phyloP scores from a whole-genome alignment of 2,329 filamentous ascomycete genomes.

The Rhexocercosporidium sp. region DNA sequence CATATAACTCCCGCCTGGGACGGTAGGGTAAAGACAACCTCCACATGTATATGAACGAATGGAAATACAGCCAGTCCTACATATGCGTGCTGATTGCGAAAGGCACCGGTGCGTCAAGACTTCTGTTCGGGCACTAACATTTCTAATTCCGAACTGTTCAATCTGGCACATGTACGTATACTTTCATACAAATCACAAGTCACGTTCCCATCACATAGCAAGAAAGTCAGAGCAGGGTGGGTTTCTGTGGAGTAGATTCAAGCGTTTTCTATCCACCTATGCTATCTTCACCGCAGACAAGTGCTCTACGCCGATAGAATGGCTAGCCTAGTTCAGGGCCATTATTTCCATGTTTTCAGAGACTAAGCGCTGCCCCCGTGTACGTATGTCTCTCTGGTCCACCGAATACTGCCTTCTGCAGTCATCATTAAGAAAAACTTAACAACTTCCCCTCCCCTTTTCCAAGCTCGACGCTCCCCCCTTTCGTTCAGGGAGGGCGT shows the following conservation, averaged over 20 bases:
- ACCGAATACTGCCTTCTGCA: slow-evolving; percentile 25
- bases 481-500: slow-evolving; percentile 22
- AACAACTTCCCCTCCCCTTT: slow-evolving; percentile 23
- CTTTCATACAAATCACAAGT: neutral
- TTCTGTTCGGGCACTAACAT: no score
- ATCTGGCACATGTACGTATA: no score
- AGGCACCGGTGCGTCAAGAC: no score
- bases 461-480: slow-evolving; percentile 14
- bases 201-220: neutral
- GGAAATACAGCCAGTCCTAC: no score
- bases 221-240: neutral
- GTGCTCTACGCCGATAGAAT: slow-evolving; percentile 16
- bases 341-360: slow-evolving; percentile 8
- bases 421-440: neutral
- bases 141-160: no score
- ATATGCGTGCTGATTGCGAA: no score
- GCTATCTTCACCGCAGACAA: slow-evolving; percentile 11
- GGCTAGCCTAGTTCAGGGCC: slow-evolving; percentile 19
- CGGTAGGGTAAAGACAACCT: no score
- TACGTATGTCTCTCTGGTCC: slow-evolving; percentile 22
- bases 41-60: no score
- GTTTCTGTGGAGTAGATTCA: slow-evolving; percentile 24
- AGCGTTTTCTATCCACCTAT: slow-evolving; percentile 21
- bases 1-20: no score
- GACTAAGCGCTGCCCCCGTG: slow-evolving; percentile 24